Base-by-base conservation (phyloP, 495 filamentous ascomycete species). In the Lasiosphaeriaceae sp. region DNA sequence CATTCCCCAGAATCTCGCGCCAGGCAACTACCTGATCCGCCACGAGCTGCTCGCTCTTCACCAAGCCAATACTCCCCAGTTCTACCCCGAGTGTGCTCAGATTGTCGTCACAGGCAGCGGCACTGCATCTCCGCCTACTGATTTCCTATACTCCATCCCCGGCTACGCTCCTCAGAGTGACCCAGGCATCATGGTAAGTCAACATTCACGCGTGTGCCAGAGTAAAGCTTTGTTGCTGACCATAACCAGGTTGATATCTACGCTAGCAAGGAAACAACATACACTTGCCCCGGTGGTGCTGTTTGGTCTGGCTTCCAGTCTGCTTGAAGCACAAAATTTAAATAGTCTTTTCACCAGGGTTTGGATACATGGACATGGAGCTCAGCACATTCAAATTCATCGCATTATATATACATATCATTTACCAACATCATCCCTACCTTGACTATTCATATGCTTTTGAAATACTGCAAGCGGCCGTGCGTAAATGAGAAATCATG, bases 141-240 rank as follows among this genome's bases (percentile, higher is more conserved):
- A 72, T 24, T 64, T 60, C 51, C 58, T 74, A 22, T 71, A 75
- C 21, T 68, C 69, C 39, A 77, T 83, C 50, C 79, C 80, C 3
- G 72, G 67, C 39, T 80, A 80, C 48, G 77, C 79, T 45, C 62
- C 68, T 7, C 75, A 78, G 62, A 71, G 57, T 35, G 77, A 82
- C 54, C 74, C 79, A 12, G 77, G 78, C 34, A 63, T 83, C 56
- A 76, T 68, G 53, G 73, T 77, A 43, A 67, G 71, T 59, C 5
- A 17, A n/a, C 0, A 16, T 31, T 4, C 7, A 9, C 2, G 9
- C 19, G 17, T n/a, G 35, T 8, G n/a, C 48, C 11, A 44, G 20
- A 2, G 12, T 51, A 2, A 17, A 37, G 3, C 11, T 55, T 47
- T 11, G 19, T 31, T 23, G 11, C 47, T 61, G 43, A 59, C 44